Conservation (phyloP, 345 rosid species). For the Sonneratia caseolaris region DNA sequence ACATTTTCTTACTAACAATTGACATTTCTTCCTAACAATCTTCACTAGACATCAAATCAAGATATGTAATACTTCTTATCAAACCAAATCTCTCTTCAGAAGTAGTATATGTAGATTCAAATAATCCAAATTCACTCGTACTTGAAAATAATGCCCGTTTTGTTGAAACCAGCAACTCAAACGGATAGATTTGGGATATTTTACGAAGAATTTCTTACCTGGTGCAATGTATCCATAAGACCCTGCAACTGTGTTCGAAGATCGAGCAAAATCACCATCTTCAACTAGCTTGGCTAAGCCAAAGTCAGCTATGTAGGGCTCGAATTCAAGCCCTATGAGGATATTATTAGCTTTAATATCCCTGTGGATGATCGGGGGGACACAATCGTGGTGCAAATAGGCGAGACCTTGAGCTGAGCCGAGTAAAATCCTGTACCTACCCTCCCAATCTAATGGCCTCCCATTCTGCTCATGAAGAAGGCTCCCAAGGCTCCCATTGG, state of each 20-base stretch:
- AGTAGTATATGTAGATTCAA: no score
- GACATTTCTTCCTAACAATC: no score
- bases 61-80: no score
- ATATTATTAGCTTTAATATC: slow-evolving; percentile 94
- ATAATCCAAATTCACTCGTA: no score
- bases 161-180: no score
- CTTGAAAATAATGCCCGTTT: no score
- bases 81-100: no score
- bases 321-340: slow-evolving; percentile 76
- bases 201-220: slow-evolving; percentile 29
- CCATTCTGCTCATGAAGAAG: slow-evolving; percentile 78
- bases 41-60: no score
- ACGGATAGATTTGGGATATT: no score
- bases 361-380: slow-evolving; percentile 87
- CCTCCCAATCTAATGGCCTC: slow-evolving; percentile 71
- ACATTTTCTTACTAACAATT: no score
- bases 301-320: slow-evolving; percentile 95
- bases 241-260: slow-evolving; percentile 85
- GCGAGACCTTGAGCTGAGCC: slow-evolving; percentile 93
- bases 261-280: slow-evolving; percentile 69
- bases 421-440: slow-evolving; percentile 69
- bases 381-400: slow-evolving; percentile 91
- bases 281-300: slow-evolving; percentile 95
- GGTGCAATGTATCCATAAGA: slow-evolving; percentile 98
- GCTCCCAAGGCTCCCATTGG: slow-evolving; percentile 86